Conservation (phyloP, 345 rosid genomes). For the Hirschfeldia incana region DNA sequence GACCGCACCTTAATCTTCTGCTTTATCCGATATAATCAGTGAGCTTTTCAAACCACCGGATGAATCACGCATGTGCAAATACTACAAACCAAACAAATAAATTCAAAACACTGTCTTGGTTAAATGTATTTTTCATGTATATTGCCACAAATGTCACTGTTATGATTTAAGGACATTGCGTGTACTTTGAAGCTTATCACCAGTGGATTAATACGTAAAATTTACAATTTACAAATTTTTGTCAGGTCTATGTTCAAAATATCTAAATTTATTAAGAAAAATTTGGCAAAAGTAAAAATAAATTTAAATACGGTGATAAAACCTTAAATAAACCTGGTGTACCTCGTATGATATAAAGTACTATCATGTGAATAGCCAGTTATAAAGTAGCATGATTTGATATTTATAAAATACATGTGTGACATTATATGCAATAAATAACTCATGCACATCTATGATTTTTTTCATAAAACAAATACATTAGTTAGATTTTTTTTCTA, state of each 20-base stretch:
- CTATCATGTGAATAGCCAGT: background rate
- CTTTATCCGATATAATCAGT: constrained; percentile 23
- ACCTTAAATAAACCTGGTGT: background rate
- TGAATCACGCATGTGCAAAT: constrained; percentile 14
- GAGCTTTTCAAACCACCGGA: constrained; percentile 21
- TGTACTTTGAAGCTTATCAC: constrained; percentile 15
- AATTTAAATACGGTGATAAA: background rate
- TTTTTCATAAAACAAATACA: background rate
- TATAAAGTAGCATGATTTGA: background rate
- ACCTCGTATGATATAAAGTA: background rate
- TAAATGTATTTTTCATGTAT: constrained; percentile 17
- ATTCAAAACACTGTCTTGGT: constrained; percentile 9
- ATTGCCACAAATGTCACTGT: constrained; percentile 27
- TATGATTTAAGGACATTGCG: constrained; percentile 22
- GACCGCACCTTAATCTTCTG: constrained; percentile 32
- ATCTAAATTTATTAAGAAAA: background rate
- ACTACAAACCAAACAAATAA: background rate
- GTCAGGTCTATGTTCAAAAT: background rate
- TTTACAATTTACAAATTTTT: background rate
- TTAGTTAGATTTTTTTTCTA: too few relatives aligned
- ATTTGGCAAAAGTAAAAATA: background rate
- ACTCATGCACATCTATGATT: background rate
- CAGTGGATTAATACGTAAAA: background rate
- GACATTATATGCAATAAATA: background rate
- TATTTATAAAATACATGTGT: background rate